Percentiles rank a stretch among this genome's conserved stretches.
phyloP scores from a whole-genome alignment of 1,139 yeast species.

The Hanseniaspora gamundiae region DNA sequence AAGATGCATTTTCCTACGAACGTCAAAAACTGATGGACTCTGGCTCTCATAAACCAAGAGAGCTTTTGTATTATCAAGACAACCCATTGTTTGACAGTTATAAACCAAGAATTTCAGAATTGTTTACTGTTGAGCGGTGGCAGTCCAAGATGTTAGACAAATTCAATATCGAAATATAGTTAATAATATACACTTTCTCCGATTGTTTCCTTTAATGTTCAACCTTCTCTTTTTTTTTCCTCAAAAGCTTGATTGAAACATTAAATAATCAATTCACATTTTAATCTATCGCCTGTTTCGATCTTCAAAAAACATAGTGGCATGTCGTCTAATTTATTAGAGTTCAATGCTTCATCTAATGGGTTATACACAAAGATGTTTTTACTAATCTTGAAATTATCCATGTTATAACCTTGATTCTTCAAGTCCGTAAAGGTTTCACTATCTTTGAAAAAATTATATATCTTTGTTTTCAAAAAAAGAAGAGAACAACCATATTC shows the following conservation, averaged over 20 bases:
- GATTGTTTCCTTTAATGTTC: too few species aligned
- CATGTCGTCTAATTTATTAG: conserved; percentile 28
- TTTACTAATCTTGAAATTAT: conserved; percentile 21
- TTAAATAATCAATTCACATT: conserved; percentile 32
- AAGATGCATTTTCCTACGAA: not conserved
- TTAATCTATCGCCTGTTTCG: conserved; percentile 54
- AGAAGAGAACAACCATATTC: conserved; percentile 61
- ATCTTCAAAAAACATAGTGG: conserved; percentile 51
- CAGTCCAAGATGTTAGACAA: not conserved
- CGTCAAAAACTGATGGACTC: not conserved
- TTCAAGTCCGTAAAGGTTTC: conserved; percentile 27
- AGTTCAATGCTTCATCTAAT: conserved; percentile 20
- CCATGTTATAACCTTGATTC: conserved; percentile 5
- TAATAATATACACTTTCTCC: too few species aligned
- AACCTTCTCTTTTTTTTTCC: conserved; percentile 4
- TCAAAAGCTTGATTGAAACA: too few species aligned
- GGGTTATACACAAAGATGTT: conserved; percentile 27
- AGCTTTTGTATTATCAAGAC: too few species aligned
- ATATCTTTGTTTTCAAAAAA: conserved; percentile 43
- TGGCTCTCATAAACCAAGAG: too few species aligned
- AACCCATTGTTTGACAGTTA: not conserved
- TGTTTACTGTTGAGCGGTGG: not conserved
- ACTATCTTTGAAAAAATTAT: conserved; percentile 42
- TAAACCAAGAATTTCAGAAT: not conserved
- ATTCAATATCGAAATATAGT: not conserved